These are phyloP conservation scores for Crithidia expoeki DNA, from an alignment of 208 protist genomes.

Conservation along the genomic window DNA sequence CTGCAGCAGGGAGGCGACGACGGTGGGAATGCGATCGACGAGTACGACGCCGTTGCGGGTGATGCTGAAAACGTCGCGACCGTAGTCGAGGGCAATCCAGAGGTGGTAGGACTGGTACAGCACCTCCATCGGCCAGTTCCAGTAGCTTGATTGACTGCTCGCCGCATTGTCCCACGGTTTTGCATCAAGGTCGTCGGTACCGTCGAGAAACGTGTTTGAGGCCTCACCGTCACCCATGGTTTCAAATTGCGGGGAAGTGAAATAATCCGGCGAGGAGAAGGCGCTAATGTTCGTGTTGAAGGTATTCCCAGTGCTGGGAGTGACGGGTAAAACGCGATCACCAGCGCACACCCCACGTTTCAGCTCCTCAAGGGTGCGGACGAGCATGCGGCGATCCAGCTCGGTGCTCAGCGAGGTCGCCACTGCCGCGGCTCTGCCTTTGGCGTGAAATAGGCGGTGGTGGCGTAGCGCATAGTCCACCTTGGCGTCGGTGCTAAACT, in stretches of 20 bases:
- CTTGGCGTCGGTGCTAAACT: conserved; percentile 72
- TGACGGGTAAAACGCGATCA: conserved; percentile 35
- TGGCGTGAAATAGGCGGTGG: conserved; percentile 24
- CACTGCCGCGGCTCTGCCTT: conserved; percentile 1
- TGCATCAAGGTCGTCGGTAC: conserved; percentile 48
- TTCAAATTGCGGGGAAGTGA: conserved; percentile 23
- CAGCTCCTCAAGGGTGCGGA: conserved; percentile 60
- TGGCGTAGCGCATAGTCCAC: conserved; percentile 70
- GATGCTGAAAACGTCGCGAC: conserved; percentile 64
- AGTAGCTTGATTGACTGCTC: conserved; percentile 50
- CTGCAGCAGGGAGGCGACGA: conserved; percentile 69
- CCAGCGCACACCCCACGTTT: conserved; percentile 38
- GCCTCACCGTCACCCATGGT: conserved; percentile 24
- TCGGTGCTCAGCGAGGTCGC: conserved; percentile 20
- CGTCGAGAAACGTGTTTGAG: conserved; percentile 35
- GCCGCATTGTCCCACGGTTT: conserved; percentile 70
- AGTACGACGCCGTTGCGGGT: conserved; percentile 76
- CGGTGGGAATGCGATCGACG: conserved; percentile 69
- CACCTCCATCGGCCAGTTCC: conserved; percentile 82
- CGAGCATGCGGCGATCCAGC: conserved; percentile 46
- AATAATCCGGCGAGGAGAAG: conserved; percentile 27
- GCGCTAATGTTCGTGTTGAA: conserved; percentile 29
- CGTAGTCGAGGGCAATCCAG: conserved; percentile 81
- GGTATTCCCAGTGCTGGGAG: conserved; percentile 48
- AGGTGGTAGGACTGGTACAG: conserved; percentile 87